Base-by-base conservation (phyloP, 73 alveolate species). In the Uronychia binucleata region DNA sequence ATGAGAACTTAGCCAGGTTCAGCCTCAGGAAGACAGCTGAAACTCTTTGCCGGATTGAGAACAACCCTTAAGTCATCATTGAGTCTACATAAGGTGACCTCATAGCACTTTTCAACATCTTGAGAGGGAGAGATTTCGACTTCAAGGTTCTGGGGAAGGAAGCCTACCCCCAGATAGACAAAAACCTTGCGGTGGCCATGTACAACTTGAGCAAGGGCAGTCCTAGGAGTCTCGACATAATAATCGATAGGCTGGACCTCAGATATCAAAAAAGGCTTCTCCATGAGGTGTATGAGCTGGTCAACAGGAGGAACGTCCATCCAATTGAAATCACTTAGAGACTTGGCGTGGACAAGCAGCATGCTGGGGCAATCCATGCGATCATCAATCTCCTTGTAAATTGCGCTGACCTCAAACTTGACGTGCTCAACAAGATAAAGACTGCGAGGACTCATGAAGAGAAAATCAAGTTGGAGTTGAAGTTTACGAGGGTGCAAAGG, bases 1-100 rank as follows among this genome's bases (percentile, higher is more conserved):
- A 75, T 75, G 46, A 28, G 8, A 32, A 75, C 30, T 75, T 75
- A 30, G 46, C 81, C 30, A 75, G 81, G 58, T 75, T 28, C 32
- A 13, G 81, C 5, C 5, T 75, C 32, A 30, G 30, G 5, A 32
- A 75, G 81, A 75, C 58, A 28, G 27, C 30, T 8, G 28, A 75
- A 28, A 8, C 58, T 8, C 27, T 30, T 30, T 1, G 29, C 25
- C 25, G 32, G 1, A 28, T 75, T 28, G 27, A 8, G 5, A 75
- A 75, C 57, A 30, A 8, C 19, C 5, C 5, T 8, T 1, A 28
- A 13, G 58, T 8, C 28, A 1, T 32, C 58, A 67, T 8, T 26
- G 28, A 75, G 5, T 28, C 32, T 5, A 30, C 46, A 13, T 1
- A 28, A 5, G 58, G 32, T 28, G 1, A 5, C 19, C 67, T 46